Percentiles rank a stretch among this genome's conserved stretches.
phyloP scores from a whole-genome alignment of 2,329 filamentous ascomycete species.

The Magnaporthiopsis rhizophila region DNA sequence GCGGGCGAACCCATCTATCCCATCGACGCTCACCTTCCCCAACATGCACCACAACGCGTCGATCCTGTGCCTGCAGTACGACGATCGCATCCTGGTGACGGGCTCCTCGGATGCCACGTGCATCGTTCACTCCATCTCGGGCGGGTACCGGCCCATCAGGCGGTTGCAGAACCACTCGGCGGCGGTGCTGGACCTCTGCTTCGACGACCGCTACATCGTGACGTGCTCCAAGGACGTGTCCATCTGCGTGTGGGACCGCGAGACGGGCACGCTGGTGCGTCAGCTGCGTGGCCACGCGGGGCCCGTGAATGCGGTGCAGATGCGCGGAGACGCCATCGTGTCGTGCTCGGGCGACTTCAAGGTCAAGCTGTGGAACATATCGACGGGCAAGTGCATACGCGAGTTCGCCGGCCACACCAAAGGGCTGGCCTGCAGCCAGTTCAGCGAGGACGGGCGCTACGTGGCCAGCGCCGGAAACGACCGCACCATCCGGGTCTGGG shows the following conservation, averaged over 20 bases:
- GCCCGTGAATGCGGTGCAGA: constrained; percentile 92
- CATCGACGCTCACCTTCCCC: constrained; percentile 47
- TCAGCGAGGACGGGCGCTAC: constrained; percentile 87
- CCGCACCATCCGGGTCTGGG: constrained; percentile 91
- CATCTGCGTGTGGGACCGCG: constrained; percentile 90
- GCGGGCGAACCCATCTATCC: constrained; percentile 36
- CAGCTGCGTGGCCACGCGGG: constrained; percentile 79
- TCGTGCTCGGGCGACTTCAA: constrained; percentile 90
- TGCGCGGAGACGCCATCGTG: constrained; percentile 86
- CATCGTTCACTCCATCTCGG: constrained; percentile 81
- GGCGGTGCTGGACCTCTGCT: constrained; percentile 87
- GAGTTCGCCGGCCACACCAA: constrained; percentile 88
- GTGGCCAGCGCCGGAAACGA: constrained; percentile 94
- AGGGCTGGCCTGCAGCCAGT: constrained; percentile 91
- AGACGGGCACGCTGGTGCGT: constrained; percentile 66
- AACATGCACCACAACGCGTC: constrained; percentile 74
- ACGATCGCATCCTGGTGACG: constrained; percentile 85
- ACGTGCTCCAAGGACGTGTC: constrained; percentile 94
- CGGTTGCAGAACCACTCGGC: constrained; percentile 73
- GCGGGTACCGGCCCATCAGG: constrained; percentile 69
- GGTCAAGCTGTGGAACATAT: constrained; percentile 92
- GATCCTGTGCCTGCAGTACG: constrained; percentile 91
- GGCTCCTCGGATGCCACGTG: constrained; percentile 88
- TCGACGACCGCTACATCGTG: constrained; percentile 86
- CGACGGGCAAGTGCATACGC: constrained; percentile 78